Conservation (phyloP, 257 asterid species). For the Solanum chilense region DNA sequence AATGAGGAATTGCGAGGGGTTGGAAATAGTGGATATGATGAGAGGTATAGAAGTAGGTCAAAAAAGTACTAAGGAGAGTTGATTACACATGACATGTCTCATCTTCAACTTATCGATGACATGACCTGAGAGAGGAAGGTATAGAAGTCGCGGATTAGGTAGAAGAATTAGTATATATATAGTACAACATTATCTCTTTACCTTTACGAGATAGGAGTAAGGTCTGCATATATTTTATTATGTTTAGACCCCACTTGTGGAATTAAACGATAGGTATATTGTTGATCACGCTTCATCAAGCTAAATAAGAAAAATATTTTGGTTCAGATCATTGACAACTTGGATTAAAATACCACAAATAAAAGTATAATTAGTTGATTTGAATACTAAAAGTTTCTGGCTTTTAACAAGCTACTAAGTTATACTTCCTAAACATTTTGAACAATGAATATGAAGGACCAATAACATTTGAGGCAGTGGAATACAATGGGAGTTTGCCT, state of each 20-base stretch:
- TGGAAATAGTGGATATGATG: background rate
- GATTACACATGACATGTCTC: background rate
- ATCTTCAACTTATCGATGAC: background rate
- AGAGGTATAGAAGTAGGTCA: no score
- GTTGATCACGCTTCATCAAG: background rate
- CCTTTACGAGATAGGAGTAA: background rate
- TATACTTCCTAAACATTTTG: background rate
- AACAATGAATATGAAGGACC: background rate
- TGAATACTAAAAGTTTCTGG: background rate
- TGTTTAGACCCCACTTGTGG: background rate
- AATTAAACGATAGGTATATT: background rate
- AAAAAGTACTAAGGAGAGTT: background rate
- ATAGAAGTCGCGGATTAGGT: no score
- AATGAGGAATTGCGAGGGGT: background rate
- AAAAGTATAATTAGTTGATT: background rate
- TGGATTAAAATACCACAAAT: background rate
- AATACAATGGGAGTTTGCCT: slow-evolving; percentile 8
- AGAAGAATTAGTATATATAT: no score
- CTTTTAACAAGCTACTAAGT: background rate
- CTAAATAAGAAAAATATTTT: background rate
- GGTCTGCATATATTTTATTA: background rate
- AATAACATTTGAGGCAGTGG: background rate
- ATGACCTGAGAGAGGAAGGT: background rate
- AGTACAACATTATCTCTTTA: background rate
- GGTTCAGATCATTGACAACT: background rate